These are phyloP conservation scores for Diplodia seriata DNA, from an alignment of 2,329 filamentous ascomycete species.

Conservation along the genomic window DNA sequence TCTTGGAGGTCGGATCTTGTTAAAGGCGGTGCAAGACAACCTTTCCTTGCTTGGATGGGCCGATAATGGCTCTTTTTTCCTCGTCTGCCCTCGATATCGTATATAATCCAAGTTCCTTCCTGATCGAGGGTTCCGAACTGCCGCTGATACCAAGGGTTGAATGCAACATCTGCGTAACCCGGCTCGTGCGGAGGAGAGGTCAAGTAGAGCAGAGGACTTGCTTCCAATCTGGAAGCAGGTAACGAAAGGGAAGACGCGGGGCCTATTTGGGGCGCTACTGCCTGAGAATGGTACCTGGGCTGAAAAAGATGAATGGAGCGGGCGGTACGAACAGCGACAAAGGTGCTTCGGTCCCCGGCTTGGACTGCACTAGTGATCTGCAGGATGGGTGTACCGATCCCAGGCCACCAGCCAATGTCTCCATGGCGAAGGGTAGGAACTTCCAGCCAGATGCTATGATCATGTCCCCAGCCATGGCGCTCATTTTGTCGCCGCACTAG, in stretches of 20 bases:
- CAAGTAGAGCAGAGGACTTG: conserved; percentile 64
- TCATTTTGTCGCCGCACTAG: conserved; percentile 60
- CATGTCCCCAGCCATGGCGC: conserved; percentile 61
- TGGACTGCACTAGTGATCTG: conserved; percentile 60
- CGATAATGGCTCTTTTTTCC: background rate
- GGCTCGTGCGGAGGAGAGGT: conserved; percentile 58
- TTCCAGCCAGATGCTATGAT: conserved; percentile 56
- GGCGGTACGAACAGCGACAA: conserved; percentile 59
- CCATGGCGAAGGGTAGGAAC: conserved; percentile 53
- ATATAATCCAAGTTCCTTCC: conserved; percentile 71
- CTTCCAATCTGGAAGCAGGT: conserved; percentile 60
- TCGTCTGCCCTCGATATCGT: conserved; percentile 48
- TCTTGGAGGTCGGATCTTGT: conserved; percentile 40
- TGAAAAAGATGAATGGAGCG: conserved; percentile 50
- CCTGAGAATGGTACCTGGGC: conserved; percentile 38
- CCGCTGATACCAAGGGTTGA: conserved; percentile 67
- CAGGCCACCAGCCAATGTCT: conserved; percentile 63
- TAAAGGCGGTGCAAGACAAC: conserved; percentile 30
- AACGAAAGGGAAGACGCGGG: conserved; percentile 35
- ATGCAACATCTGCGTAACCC: conserved; percentile 67
- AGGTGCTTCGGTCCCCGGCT: conserved; percentile 50
- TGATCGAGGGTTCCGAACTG: conserved; percentile 72
- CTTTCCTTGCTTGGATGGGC: conserved; percentile 28
- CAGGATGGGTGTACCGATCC: conserved; percentile 60
- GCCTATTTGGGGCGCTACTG: conserved; percentile 31